Evolutionary conservation across 108 stramenopile species (phyloP).

Genomic region (Conticribra guillardii): DNA sequence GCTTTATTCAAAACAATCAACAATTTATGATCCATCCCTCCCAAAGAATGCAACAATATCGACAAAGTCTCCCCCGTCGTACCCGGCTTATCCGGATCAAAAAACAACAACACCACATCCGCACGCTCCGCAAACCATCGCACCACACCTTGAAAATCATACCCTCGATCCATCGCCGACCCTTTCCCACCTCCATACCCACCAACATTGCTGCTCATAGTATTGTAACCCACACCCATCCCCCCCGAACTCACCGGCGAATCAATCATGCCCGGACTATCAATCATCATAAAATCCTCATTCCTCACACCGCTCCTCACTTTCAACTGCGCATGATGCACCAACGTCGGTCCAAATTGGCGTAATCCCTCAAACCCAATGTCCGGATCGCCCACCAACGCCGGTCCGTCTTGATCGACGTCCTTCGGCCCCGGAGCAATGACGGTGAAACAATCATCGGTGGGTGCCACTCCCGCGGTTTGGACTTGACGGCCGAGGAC

Average conservation of each 20-base stretch:
- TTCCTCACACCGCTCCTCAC: conserved; percentile 65
- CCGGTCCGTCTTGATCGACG: conserved; percentile 92
- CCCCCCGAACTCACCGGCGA: conserved; percentile 59
- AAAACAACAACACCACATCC: conserved; percentile 98
- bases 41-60: conserved; percentile 88
- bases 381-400: conserved; percentile 95
- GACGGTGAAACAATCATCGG: conserved; percentile 98
- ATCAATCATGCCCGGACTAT: conserved; percentile 99
- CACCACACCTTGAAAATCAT: conserved; percentile 96
- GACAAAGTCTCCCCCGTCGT: conserved; percentile 98
- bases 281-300: conserved; percentile 88
- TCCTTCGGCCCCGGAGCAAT: conserved; percentile 95
- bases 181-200: conserved; percentile 7
- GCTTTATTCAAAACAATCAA: conserved; percentile 99
- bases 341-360: conserved; percentile 94
- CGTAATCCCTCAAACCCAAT: conserved; percentile 93
- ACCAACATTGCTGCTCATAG: not conserved
- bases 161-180: conserved; percentile 91
- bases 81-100: conserved; percentile 97
- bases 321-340: conserved; percentile 96
- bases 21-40: conserved; percentile 99
- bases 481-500: conserved; percentile 90
- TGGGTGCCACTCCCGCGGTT: conserved; percentile 99
- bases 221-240: conserved; percentile 30
- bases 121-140: conserved; percentile 98